Percentiles rank a stretch among this genome's conserved stretches.
Conservation (phyloP, 495 filamentous ascomycete species). For the Geopyxis carbonaria region DNA sequence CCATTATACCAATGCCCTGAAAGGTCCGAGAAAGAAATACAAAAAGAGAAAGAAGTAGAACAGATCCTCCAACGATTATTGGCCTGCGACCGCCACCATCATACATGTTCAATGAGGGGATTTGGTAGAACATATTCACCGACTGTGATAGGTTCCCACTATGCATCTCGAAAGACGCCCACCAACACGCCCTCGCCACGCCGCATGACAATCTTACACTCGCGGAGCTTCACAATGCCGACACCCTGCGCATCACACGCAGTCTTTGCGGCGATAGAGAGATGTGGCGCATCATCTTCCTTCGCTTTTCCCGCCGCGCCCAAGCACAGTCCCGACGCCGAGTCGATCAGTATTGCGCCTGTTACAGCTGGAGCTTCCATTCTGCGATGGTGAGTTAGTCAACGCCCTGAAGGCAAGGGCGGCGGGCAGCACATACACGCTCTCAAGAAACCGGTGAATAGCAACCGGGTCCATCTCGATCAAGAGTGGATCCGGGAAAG, state of each 20-base stretch:
- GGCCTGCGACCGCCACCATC: too few species aligned
- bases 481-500: background rate
- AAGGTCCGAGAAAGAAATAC: too few species aligned
- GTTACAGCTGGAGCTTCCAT: slow-evolving; percentile 24
- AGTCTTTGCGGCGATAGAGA: slow-evolving; percentile 19
- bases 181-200: slow-evolving; percentile 3
- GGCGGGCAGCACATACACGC: slow-evolving; percentile 13
- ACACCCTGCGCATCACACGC: slow-evolving; percentile 24
- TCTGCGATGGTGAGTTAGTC: slow-evolving; percentile 4
- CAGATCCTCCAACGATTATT: too few species aligned
- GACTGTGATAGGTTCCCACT: background rate
- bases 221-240: slow-evolving; percentile 14
- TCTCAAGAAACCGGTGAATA: slow-evolving; percentile 21
- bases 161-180: slow-evolving; percentile 4
- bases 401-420: background rate
- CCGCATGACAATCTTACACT: background rate
- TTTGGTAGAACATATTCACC: too few species aligned
- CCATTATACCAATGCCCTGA: too few species aligned
- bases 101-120: too few species aligned
- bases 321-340: slow-evolving; percentile 22
- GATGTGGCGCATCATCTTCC: slow-evolving; percentile 25
- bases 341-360: slow-evolving; percentile 25
- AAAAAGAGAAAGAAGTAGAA: too few species aligned
- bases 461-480: slow-evolving; percentile 21
- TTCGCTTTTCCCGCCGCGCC: slow-evolving; percentile 24